Base-by-base conservation (phyloP, 2,329 filamentous ascomycete genomes). In the Tympanopsis confertula region DNA sequence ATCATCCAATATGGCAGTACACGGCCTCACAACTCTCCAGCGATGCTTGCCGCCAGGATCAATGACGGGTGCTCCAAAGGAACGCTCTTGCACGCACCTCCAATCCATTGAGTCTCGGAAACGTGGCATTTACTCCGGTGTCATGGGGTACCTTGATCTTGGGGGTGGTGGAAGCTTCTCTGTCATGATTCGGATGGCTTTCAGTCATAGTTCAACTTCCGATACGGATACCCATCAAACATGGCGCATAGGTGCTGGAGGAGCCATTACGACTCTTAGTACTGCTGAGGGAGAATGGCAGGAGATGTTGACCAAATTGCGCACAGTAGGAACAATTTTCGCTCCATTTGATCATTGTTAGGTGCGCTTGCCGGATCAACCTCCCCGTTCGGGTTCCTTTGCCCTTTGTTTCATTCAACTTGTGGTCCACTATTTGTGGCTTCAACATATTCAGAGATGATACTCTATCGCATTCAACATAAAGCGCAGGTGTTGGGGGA, bases 231-330 rank as follows among this genome's bases (percentile, higher is more conserved):
- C 52, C 14, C 53, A 52, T 2, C 79, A 85, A 49, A 62, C 70
- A 1, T 96, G 89, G 89, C 74, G 74, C 29, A 76, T 95, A 26
- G 89, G 88, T 4, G 89, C 89, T 4, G 91, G 89, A 1, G 91
- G 89, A 1, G 89, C 89, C 0, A 78, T 96, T 13, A 96, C 89
- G 2, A 81, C 78, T 18, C 65, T 94, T 41, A 94, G 87, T 54
- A 85, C 82, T 3, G 68, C 82, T 0, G 69, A 80, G 41, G 86
- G 78, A 3, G 89, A 96, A 65, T 82, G 80, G 60, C 84, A 93
- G 42, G 91, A 96, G 66, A 95, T 96, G 87, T 68, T 81, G 50
- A 78, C 76, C 5, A 89, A 88, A 59, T 58, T 86, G 36, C 5
- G 36, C 15, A 22, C 20, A 12, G 13, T 15, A n/a, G 4, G 15